phyloP scores from a whole-genome alignment of 352 stramenopile species.

The Globisporangium perplexum region DNA sequence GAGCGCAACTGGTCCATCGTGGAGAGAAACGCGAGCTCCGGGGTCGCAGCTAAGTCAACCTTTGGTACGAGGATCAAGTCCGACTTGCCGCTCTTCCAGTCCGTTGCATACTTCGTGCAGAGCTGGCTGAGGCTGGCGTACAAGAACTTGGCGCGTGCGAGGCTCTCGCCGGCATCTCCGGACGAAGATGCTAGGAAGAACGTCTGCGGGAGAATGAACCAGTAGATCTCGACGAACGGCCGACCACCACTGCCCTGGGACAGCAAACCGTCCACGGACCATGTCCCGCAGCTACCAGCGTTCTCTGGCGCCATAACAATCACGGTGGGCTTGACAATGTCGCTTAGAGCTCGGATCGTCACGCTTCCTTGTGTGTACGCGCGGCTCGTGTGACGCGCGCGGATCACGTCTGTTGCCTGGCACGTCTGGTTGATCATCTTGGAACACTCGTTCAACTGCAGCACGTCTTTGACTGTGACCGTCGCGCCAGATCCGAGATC shows the following conservation, averaged over 20 bases:
- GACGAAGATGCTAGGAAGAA: constrained; percentile 3
- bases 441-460: constrained; percentile 49
- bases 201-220: constrained; percentile 33
- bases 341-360: constrained; percentile 17
- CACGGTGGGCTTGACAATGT: constrained; percentile 31
- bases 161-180: neutral
- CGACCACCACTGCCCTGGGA: constrained; percentile 50
- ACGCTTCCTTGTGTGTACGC: constrained; percentile 51
- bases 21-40: constrained; percentile 20
- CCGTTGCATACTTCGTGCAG: constrained; percentile 41
- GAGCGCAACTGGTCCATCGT: constrained; percentile 44
- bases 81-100: constrained; percentile 33
- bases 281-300: constrained; percentile 54
- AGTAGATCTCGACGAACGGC: constrained; percentile 29
- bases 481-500: constrained; percentile 38
- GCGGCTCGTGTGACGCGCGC: constrained; percentile 42
- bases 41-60: constrained; percentile 20
- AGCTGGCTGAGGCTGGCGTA: constrained; percentile 25
- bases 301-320: constrained; percentile 47
- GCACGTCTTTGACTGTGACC: constrained; percentile 27
- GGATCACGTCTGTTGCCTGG: constrained; percentile 35
- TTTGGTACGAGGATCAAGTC: constrained; percentile 17
- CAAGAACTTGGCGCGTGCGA: constrained; percentile 18
- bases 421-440: constrained; percentile 43
- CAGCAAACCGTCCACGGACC: constrained; percentile 41